phyloP scores from a whole-genome alignment of 2,329 filamentous ascomycete species.

The Trichophyton rubrum region DNA sequence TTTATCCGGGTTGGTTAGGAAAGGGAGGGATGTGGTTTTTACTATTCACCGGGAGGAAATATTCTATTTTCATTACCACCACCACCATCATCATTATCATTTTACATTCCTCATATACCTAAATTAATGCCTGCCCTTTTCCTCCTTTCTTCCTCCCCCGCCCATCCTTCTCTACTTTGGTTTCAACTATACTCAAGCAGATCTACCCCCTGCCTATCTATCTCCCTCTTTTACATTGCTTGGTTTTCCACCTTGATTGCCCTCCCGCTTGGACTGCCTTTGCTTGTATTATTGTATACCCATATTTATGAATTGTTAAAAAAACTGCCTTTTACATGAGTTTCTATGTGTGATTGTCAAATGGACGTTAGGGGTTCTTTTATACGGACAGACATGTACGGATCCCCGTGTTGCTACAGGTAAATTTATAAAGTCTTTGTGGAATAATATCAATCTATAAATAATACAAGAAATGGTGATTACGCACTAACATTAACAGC shows the following conservation, averaged over 20 bases:
- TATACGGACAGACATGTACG: not conserved
- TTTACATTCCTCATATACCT: not conserved
- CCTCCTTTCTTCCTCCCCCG: not conserved
- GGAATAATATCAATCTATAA: too few species aligned
- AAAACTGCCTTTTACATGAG: not conserved
- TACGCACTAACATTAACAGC: too few species aligned
- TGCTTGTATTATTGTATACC: not conserved
- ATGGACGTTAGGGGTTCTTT: not conserved
- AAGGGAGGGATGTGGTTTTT: too few species aligned
- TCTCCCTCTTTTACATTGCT: not conserved
- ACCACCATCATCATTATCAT: not conserved
- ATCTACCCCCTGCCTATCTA: not conserved
- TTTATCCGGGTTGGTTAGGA: not conserved
- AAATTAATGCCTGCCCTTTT: not conserved
- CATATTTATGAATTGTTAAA: not conserved
- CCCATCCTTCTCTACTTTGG: not conserved
- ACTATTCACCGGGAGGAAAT: not conserved
- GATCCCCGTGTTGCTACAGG: too few species aligned
- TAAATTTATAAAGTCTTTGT: too few species aligned
- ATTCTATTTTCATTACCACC: not conserved
- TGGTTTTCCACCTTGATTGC: not conserved
- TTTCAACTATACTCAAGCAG: not conserved
- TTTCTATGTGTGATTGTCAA: not conserved
- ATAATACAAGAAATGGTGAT: too few species aligned
- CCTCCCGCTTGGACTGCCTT: not conserved